Evolutionary conservation across 2,329 filamentous ascomycete genomes (phyloP).

Genomic region (Trichophyton schoenleinii): DNA sequence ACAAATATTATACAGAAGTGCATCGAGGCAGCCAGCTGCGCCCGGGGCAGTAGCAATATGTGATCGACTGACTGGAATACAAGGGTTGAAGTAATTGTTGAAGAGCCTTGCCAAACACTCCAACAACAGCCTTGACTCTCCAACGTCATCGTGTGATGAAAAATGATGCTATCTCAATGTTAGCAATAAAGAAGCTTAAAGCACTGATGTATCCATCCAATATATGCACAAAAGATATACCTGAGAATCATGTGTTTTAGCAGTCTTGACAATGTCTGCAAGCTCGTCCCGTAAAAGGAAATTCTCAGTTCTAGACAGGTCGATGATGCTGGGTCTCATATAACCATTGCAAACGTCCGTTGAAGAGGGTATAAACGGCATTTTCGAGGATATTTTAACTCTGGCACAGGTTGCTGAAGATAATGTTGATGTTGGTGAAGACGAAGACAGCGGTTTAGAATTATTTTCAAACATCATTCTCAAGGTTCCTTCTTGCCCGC

Average conservation of each 20-base stretch:
- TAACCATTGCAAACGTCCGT: slow-evolving; percentile 1
- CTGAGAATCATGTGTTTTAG: slow-evolving; percentile 6
- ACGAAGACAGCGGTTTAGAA: not conserved
- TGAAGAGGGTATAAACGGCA: not conserved
- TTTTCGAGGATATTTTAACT: not conserved
- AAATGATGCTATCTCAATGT: slow-evolving; percentile 6
- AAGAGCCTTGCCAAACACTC: slow-evolving; percentile 15
- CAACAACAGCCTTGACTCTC: slow-evolving; percentile 15
- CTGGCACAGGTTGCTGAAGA: not conserved
- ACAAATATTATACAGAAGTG: slow-evolving; percentile 24
- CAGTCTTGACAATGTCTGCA: slow-evolving; percentile 8
- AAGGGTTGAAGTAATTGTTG: slow-evolving; percentile 21
- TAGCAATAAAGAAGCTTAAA: not conserved
- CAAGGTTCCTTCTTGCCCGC: not conserved
- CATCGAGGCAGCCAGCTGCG: slow-evolving; percentile 15
- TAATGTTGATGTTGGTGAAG: not conserved
- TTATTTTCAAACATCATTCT: not conserved
- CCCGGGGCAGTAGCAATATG: slow-evolving; percentile 17
- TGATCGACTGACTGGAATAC: slow-evolving; percentile 12
- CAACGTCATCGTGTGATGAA: slow-evolving; percentile 14
- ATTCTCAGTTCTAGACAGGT: slow-evolving; percentile 12
- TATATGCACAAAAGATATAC: slow-evolving; percentile 1
- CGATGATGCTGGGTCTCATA: slow-evolving; percentile 8
- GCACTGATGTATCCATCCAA: not conserved
- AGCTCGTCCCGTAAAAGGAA: slow-evolving; percentile 12